These are phyloP conservation scores for Cotoneaster glaucophyllus DNA, from an alignment of 306 rosid species.

Conservation along the genomic window DNA sequence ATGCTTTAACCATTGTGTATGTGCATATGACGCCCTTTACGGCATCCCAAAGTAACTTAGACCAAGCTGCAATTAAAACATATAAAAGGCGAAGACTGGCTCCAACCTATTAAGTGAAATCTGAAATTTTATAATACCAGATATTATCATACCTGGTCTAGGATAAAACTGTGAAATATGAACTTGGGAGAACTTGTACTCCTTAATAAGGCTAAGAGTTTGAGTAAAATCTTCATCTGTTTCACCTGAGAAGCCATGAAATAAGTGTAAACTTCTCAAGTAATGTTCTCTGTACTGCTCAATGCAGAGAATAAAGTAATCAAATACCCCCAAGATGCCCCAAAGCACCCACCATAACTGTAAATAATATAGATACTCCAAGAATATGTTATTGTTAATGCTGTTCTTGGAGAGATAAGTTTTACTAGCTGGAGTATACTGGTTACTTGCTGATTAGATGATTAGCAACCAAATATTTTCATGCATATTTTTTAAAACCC, in stretches of 20 bases:
- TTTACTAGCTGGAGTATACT: neutral
- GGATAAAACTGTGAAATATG: conserved; percentile 98
- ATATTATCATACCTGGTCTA: conserved; percentile 65
- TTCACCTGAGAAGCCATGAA: conserved; percentile 65
- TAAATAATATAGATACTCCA: neutral
- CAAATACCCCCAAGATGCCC: neutral
- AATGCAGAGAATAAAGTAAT: conserved; percentile 6
- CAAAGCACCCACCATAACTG: neutral
- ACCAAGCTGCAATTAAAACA: neutral
- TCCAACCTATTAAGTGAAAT: neutral
- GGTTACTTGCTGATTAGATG: neutral
- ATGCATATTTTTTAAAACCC: neutral
- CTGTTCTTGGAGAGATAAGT: neutral
- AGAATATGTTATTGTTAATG: neutral
- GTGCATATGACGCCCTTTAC: neutral
- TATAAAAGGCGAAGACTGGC: neutral
- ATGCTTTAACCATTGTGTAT: neutral
- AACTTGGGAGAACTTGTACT: conserved; percentile 83
- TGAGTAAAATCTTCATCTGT: conserved; percentile 83
- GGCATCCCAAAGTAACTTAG: neutral
- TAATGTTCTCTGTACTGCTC: conserved; percentile 6
- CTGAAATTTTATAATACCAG: neutral
- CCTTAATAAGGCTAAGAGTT: conserved; percentile 64
- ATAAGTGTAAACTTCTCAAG: conserved; percentile 4
- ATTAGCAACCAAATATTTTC: neutral